Conservation (phyloP, 2,329 filamentous ascomycete species). For the Hypoxylon sp. region DNA sequence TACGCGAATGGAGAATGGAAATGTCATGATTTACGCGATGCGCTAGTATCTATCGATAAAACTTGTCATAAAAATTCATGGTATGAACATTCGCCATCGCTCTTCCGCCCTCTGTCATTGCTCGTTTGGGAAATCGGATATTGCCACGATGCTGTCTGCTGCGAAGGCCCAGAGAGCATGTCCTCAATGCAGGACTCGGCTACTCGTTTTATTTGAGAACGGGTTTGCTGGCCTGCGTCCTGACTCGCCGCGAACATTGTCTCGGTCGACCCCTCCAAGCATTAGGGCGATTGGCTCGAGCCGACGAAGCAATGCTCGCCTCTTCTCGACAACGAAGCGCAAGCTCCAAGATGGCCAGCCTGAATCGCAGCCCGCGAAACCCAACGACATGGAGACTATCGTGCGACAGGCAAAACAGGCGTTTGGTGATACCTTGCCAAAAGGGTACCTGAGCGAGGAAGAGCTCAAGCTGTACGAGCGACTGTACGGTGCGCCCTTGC, state of each 20-base stretch:
- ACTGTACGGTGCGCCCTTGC: conserved; percentile 79
- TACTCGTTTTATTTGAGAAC: conserved; percentile 49
- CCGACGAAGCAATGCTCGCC: conserved; percentile 25
- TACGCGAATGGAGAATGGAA: conserved; percentile 22
- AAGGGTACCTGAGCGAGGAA: conserved; percentile 70
- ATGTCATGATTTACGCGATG: neutral
- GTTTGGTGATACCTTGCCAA: conserved; percentile 80
- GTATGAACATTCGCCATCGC: conserved; percentile 10
- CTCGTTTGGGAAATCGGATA: neutral
- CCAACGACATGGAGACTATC: conserved; percentile 50
- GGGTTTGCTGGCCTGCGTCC: conserved; percentile 42
- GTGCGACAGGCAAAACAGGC: conserved; percentile 76
- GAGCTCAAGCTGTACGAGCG: conserved; percentile 81
- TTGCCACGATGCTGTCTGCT: conserved; percentile 50
- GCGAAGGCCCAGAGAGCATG: conserved; percentile 49
- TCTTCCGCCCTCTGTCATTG: neutral
- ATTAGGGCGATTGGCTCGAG: conserved; percentile 16
- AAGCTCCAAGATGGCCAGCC: conserved; percentile 32
- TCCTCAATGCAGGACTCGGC: conserved; percentile 49
- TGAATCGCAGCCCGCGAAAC: conserved; percentile 11
- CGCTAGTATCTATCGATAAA: conserved; percentile 17
- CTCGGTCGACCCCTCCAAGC: conserved; percentile 22
- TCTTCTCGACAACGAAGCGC: conserved; percentile 39
- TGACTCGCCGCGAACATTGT: conserved; percentile 22
- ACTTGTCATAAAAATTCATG: conserved; percentile 15